Evolutionary conservation across 257 asterid species (phyloP).

Genomic region (Penstemon barbatus): DNA sequence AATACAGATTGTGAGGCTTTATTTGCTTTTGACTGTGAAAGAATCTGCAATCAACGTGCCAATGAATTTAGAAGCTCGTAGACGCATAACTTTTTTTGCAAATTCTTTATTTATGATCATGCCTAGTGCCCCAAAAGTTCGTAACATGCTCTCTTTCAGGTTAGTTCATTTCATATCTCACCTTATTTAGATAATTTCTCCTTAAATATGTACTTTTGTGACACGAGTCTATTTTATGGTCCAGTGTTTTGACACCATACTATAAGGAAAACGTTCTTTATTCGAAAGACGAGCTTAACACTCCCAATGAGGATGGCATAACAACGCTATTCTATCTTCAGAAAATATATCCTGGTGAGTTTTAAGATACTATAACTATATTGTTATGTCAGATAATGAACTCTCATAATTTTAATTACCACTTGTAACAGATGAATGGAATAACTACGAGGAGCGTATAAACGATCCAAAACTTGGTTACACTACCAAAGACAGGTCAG

Average conservation of each 20-base stretch:
- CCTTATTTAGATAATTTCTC: conserved; percentile 17
- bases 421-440: conserved; percentile 73
- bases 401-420: conserved; percentile 16
- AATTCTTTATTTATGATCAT: conserved; percentile 94
- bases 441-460: conserved; percentile 71
- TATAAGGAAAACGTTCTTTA: conserved; percentile 86
- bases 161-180: conserved; percentile 44
- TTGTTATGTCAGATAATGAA: conserved; percentile 28
- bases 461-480: conserved; percentile 50
- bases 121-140: conserved; percentile 96
- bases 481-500: conserved; percentile 49
- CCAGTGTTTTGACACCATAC: conserved; percentile 95
- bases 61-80: conserved; percentile 89
- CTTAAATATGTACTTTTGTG: conserved; percentile 12
- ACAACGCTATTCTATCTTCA: conserved; percentile 86
- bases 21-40: conserved; percentile 90
- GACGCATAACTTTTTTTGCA: conserved; percentile 91
- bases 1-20: conserved; percentile 86
- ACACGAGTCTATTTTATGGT: conserved; percentile 27
- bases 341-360: conserved; percentile 90
- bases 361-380: conserved; percentile 17
- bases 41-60: conserved; percentile 98
- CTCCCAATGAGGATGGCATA: conserved; percentile 95
- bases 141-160: conserved; percentile 97
- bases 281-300: conserved; percentile 83